These are phyloP conservation scores for Macrolepiota albuminosa DNA, from an alignment of 768 basidiomycete species.

Conservation along the genomic window DNA sequence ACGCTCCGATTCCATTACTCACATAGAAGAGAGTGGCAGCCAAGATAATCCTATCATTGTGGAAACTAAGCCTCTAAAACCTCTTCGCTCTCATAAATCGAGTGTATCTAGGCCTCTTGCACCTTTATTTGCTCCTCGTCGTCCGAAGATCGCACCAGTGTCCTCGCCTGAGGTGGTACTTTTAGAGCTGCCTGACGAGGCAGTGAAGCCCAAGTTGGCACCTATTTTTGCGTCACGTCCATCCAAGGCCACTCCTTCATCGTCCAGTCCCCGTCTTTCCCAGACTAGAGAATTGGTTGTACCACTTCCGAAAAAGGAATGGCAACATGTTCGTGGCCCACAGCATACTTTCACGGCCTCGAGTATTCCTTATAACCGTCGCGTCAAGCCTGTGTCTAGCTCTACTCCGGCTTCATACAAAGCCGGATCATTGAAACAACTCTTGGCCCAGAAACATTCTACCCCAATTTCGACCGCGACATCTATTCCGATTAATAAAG, in stretches of 20 bases:
- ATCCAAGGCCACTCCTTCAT: neutral
- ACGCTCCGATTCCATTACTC: neutral
- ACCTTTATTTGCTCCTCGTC: constrained; percentile 41
- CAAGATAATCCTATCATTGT: constrained; percentile 40
- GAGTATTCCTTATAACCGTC: constrained; percentile 9
- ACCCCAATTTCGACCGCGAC: neutral
- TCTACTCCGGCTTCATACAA: neutral
- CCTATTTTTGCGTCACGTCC: constrained; percentile 1
- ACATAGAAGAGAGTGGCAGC: constrained; percentile 21
- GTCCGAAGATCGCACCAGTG: constrained; percentile 13
- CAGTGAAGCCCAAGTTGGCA: neutral
- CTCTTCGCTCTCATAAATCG: constrained; percentile 7
- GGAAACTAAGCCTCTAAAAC: constrained; percentile 35
- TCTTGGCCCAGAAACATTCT: neutral
- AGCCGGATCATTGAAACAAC: neutral
- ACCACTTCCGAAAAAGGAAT: constrained; percentile 45
- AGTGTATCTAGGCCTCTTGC: constrained; percentile 29
- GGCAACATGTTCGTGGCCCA: constrained; percentile 59
- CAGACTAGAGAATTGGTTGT: constrained; percentile 15
- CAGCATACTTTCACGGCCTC: constrained; percentile 35
- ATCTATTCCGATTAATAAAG: constrained; percentile 6
- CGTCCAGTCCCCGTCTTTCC: neutral
- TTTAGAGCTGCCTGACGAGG: constrained; percentile 3
- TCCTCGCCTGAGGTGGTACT: constrained; percentile 1
- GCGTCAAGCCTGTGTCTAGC: neutral